Conservation (phyloP, 2,329 filamentous ascomycete species). For the Xylariales sp. region DNA sequence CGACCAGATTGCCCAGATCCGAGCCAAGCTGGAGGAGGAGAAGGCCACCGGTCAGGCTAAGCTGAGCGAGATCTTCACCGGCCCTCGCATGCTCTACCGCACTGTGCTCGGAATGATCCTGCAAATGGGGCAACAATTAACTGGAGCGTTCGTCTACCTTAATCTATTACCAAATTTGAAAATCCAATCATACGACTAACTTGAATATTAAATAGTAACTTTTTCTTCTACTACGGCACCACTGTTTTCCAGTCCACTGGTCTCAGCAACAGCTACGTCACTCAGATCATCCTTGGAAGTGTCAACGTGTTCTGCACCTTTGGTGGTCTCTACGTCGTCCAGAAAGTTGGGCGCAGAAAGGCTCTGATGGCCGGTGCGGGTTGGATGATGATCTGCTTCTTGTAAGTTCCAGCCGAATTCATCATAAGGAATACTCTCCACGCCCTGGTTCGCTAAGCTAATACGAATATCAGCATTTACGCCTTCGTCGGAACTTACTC, state of each 20-base stretch:
- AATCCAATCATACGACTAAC: too few species aligned
- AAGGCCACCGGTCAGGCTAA: conserved; percentile 37
- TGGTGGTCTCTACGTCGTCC: conserved; percentile 59
- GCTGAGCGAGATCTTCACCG: conserved; percentile 61
- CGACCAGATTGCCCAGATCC: conserved; percentile 47
- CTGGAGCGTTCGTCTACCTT: too few species aligned
- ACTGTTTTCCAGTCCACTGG: conserved; percentile 64
- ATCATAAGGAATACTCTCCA: too few species aligned
- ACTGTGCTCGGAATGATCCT: conserved; percentile 58
- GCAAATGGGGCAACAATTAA: conserved; percentile 64
- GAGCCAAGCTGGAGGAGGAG: conserved; percentile 45
- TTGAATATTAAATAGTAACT: too few species aligned
- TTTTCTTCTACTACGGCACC: conserved; percentile 64
- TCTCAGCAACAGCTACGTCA: conserved; percentile 60
- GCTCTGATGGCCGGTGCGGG: conserved; percentile 59
- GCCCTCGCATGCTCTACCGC: conserved; percentile 61
- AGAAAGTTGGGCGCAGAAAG: conserved; percentile 59
- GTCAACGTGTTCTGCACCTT: conserved; percentile 67
- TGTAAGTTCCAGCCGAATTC: too few species aligned
- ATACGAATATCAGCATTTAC: conserved; percentile 38
- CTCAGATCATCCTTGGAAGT: conserved; percentile 62
- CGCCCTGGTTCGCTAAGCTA: too few species aligned
- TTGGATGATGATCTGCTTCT: conserved; percentile 54
- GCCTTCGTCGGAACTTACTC: conserved; percentile 44
- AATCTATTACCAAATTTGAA: too few species aligned